Evolutionary conservation across 805 yeast species (phyloP).

Genomic region (Candida stauntonica): DNA sequence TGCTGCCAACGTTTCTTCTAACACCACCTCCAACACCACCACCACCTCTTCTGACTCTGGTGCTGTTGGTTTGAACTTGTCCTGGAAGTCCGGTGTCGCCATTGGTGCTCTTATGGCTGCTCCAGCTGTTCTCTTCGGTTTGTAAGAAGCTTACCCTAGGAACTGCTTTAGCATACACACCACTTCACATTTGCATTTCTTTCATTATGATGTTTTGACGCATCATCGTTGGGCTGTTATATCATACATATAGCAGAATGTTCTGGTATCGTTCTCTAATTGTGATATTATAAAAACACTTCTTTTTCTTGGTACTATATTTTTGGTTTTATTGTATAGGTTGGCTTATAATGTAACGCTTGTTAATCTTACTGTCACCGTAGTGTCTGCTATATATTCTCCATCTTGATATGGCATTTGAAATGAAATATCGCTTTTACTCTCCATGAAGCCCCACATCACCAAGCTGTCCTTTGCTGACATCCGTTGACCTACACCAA

Average conservation of each 20-base stretch:
- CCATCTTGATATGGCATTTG: too few relatives aligned
- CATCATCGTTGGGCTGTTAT: too few relatives aligned
- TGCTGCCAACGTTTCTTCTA: conserved; percentile 21
- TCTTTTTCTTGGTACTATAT: conserved; percentile 2
- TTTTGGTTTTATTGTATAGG: conserved; percentile 2
- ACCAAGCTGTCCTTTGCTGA: too few relatives aligned
- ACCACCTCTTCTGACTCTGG: conserved; percentile 27
- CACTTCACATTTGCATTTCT: too few relatives aligned
- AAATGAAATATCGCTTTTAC: too few relatives aligned
- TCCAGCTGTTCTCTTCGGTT: conserved; percentile 30
- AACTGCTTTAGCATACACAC: background rate
- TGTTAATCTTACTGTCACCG: too few relatives aligned
- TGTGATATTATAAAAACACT: background rate
- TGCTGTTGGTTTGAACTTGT: conserved; percentile 30
- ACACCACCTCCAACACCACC: conserved; percentile 13
- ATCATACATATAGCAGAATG: background rate
- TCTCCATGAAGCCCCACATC: too few relatives aligned
- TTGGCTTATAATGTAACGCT: too few relatives aligned
- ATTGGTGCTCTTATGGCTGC: conserved; percentile 36
- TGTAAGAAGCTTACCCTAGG: conserved; percentile 1
- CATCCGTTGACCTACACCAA: too few relatives aligned
- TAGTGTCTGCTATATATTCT: too few relatives aligned
- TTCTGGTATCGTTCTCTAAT: conserved; percentile 1
- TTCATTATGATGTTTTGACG: too few relatives aligned
- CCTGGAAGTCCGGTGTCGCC: conserved; percentile 38